Base-by-base conservation (phyloP, 768 basidiomycete genomes). In the Leucocoprinus birnbaumii region DNA sequence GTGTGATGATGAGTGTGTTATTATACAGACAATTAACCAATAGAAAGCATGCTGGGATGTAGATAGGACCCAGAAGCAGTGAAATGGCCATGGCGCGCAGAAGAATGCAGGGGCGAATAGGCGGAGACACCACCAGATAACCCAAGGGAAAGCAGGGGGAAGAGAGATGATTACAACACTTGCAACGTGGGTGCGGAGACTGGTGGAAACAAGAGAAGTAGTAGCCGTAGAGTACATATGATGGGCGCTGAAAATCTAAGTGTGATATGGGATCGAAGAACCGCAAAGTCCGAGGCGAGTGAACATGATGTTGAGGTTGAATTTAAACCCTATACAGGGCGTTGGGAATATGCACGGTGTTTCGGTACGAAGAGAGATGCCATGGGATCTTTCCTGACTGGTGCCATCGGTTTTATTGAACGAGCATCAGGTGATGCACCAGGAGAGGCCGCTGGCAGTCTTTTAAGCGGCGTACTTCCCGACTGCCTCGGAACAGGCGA, bases 331-430 rank as follows among this genome's bases (percentile, higher is more conserved):
- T 70, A 71, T 58, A 72, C 67, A 42, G 80, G 76, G 3, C 73
- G 75, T 60, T 84, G 83, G 21, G 82, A 82, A 62, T 82, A 70
- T 21, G 82, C 76, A 56, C 86, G 84, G 59, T 84, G 86, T 68
- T 89, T 91, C 50, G 89, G 89, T 67, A 91, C 85, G 68, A 91
- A 91, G 53, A 80, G 64, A 61, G 71, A 70, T 48, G 73, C 70
- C 80, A 83, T 82, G 21, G 83, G 84, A 65, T 88, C 82, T 68
- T 77, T 88, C 74, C 83, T 87, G 57, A 68, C 63, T 43, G 71
- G 57, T 56, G 70, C 59, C 10, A 72, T 68, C 31, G 71, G 53
- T 62, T 75, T 78, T 50, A 70, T 61, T 21, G 71, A 68, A 26
- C 69, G 68, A 40, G 68, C 38, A 45, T 72, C 66, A 14, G 64